Conservation (phyloP, 2,329 filamentous ascomycete genomes). For the Microdochium paspali region DNA sequence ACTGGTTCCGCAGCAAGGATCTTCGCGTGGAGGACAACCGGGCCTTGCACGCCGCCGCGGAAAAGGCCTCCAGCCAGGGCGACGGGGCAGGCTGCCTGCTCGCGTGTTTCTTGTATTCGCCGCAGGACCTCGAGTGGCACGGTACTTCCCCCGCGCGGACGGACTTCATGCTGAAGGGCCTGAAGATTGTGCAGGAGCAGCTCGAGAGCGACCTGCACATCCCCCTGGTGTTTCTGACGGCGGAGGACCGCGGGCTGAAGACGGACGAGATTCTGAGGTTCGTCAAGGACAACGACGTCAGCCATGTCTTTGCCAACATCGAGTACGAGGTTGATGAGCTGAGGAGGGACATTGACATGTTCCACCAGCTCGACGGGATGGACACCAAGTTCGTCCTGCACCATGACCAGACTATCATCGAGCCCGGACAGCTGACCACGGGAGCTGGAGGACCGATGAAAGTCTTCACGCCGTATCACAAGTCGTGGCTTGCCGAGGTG, state of each 20-base stretch:
- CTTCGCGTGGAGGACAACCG: constrained; percentile 14
- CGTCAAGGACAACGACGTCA: constrained; percentile 8
- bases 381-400: constrained; percentile 5
- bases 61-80: constrained; percentile 5
- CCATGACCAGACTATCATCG: constrained; percentile 13
- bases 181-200: constrained; percentile 9
- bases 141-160: constrained; percentile 11
- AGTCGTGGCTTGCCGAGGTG: constrained; percentile 24
- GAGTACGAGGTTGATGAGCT: constrained; percentile 17
- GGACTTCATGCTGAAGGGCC: constrained; percentile 13
- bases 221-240: constrained; percentile 10
- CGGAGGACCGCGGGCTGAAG: constrained; percentile 8
- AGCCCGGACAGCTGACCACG: constrained; percentile 7
- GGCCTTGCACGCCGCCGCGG: constrained; percentile 9
- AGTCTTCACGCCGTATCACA: constrained; percentile 16
- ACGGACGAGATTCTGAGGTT: constrained; percentile 6
- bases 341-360: constrained; percentile 11
- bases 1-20: constrained; percentile 16
- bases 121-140: constrained; percentile 14
- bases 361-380: constrained; percentile 4
- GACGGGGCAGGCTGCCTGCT: constrained; percentile 3
- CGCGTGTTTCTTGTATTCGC: constrained; percentile 12
- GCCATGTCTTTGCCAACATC: constrained; percentile 13
- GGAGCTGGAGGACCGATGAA: constrained; percentile 10
- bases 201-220: constrained; percentile 8